Evolutionary conservation across 140 eudicot genomes (phyloP).

Genomic region (Oenanthe javanica): DNA sequence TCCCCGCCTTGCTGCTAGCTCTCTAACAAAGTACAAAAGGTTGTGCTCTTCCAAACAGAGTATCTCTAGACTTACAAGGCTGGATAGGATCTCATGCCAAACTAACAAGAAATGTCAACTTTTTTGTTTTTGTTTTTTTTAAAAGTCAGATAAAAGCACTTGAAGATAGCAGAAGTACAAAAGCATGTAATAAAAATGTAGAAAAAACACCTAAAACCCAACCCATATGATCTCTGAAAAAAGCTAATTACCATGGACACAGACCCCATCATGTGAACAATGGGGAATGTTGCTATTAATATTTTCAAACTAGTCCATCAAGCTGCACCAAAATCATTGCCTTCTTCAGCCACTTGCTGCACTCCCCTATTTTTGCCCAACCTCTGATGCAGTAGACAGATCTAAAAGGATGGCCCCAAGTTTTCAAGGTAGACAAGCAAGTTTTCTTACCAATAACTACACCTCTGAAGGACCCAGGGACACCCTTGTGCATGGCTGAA

Average conservation of each 20-base stretch:
- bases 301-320: too few species aligned
- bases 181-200: neutral
- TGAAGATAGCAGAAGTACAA: neutral
- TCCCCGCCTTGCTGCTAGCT: constrained; percentile 14
- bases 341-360: too few species aligned
- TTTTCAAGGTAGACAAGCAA: neutral
- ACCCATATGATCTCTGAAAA: constrained; percentile 18
- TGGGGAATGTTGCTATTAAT: too few species aligned
- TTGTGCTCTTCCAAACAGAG: neutral
- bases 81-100: neutral
- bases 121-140: neutral
- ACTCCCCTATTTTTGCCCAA: too few species aligned
- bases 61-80: constrained; percentile 15
- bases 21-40: neutral
- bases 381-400: too few species aligned
- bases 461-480: neutral
- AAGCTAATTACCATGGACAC: neutral
- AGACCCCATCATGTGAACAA: too few species aligned
- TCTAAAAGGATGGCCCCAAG: constrained; percentile 2
- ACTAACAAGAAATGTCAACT: neutral
- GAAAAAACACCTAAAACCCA: constrained; percentile 13
- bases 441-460: neutral
- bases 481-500: constrained; percentile 18
- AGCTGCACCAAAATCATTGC: too few species aligned
- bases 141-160: neutral